These are phyloP conservation scores for thale cress (Arabidopsis thaliana) DNA, from an alignment of 345 rosid species.

Conservation along the genomic window TAIR10.1 NC_003076.8:19326001-19326500, in stretches of 20 bases:
- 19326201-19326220: constrained; percentile 51
- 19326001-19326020: constrained; percentile 14
- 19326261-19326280: constrained; percentile 10
- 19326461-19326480: neutral
- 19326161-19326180: constrained; percentile 59
- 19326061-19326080: constrained; percentile 50
- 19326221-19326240: constrained; percentile 60
- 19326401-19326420: constrained; percentile 53
- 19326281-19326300: constrained; percentile 15
- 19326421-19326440: constrained; percentile 50
- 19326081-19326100: constrained; percentile 54
- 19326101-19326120: constrained; percentile 11
- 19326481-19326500: neutral
- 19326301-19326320: constrained; percentile 52
- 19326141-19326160: constrained; percentile 48
- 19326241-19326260: constrained; percentile 19
- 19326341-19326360: constrained; percentile 51
- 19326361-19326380: constrained; percentile 44
- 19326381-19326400: constrained; percentile 48
- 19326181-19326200: constrained; percentile 46
- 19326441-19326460: constrained; percentile 49
- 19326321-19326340: constrained; percentile 89
- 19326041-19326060: constrained; percentile 64
- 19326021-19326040: constrained; percentile 30
- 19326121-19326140: constrained; percentile 5